Conservation (phyloP, 2,329 filamentous ascomycete genomes). For the Curvularia lunata region DNA sequence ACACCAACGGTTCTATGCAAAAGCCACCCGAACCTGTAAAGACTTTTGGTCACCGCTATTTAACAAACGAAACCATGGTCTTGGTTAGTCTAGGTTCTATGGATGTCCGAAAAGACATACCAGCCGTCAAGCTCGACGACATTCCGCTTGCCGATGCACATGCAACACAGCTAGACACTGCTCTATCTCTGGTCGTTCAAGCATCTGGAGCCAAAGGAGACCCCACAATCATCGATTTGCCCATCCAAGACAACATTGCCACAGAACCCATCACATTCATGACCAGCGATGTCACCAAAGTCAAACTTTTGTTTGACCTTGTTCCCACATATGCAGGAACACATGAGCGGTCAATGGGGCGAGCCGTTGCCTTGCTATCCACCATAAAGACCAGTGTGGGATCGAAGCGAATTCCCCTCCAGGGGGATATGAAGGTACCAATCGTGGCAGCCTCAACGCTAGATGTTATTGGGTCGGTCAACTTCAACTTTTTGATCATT, state of each 20-base stretch:
- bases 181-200: slow-evolving; percentile 87
- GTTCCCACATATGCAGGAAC: slow-evolving; percentile 90
- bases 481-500: slow-evolving; percentile 96
- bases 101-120: slow-evolving; percentile 83
- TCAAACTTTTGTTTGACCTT: slow-evolving; percentile 92
- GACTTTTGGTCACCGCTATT: slow-evolving; percentile 93
- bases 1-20: slow-evolving; percentile 42
- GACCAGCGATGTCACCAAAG: slow-evolving; percentile 75
- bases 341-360: slow-evolving; percentile 81
- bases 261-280: slow-evolving; percentile 94
- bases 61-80: slow-evolving; percentile 86
- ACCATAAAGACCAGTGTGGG: slow-evolving; percentile 84
- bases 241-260: slow-evolving; percentile 89
- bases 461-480: slow-evolving; percentile 91
- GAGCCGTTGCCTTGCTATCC: slow-evolving; percentile 85
- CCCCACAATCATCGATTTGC: slow-evolving; percentile 86
- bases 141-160: slow-evolving; percentile 89
- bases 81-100: slow-evolving; percentile 93
- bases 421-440: slow-evolving; percentile 90
- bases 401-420: slow-evolving; percentile 84
- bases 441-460: slow-evolving; percentile 82
- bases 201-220: slow-evolving; percentile 86
- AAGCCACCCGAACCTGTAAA: slow-evolving; percentile 80
- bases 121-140: slow-evolving; percentile 84
- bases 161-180: slow-evolving; percentile 91